These are phyloP conservation scores for Debaryomyces tyrocola DNA, from an alignment of 805 yeast genomes.

Conservation along the genomic window DNA sequence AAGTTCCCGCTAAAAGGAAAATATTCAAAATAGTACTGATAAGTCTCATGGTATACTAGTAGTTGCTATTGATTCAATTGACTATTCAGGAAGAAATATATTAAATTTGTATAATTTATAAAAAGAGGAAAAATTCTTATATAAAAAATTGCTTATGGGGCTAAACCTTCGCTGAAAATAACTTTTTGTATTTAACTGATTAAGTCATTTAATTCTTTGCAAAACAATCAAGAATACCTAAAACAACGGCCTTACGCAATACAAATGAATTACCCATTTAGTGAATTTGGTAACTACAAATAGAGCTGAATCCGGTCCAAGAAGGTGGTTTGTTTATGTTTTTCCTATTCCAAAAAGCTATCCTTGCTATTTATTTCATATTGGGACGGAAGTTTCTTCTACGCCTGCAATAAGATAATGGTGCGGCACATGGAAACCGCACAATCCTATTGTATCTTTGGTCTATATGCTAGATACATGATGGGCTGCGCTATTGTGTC, in stretches of 20 bases:
- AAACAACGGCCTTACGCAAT: neutral
- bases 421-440: neutral
- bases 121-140: neutral
- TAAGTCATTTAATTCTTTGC: conserved; percentile 1
- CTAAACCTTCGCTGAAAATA: neutral
- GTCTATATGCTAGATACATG: conserved; percentile 2
- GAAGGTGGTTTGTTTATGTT: neutral
- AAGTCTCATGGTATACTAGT: conserved; percentile 25
- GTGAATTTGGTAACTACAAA: neutral
- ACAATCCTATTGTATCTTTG: neutral
- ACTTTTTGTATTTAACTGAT: neutral
- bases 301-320: too few species aligned
- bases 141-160: neutral
- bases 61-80: neutral
- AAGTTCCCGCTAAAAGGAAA: conserved; percentile 41
- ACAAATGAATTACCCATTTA: neutral
- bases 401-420: neutral
- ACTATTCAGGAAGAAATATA: neutral
- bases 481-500: conserved; percentile 23
- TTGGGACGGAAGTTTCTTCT: neutral
- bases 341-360: neutral
- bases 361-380: conserved; percentile 1
- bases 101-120: neutral
- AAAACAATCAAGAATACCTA: neutral
- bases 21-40: conserved; percentile 34